These are phyloP conservation scores for Gossypioides kirkii DNA, from an alignment of 345 rosid genomes.

Conservation along the genomic window DNA sequence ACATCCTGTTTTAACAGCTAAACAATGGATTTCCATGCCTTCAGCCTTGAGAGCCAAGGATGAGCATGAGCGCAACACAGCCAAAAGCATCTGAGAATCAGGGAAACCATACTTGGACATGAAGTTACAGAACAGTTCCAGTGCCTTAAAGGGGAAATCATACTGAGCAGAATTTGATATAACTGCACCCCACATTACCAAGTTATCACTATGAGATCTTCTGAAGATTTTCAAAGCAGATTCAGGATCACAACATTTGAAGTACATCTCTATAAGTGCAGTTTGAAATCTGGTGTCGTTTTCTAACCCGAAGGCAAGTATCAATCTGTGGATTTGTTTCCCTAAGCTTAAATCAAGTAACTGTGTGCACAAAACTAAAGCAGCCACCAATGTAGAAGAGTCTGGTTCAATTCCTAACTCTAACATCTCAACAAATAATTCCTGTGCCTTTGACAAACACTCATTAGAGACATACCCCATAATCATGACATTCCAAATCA, in stretches of 20 bases:
- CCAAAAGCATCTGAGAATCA: conserved; percentile 34
- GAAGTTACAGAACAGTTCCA: conserved; percentile 29
- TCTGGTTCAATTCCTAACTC: conserved; percentile 29
- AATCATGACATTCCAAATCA: conserved; percentile 46
- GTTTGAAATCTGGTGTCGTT: conserved; percentile 33
- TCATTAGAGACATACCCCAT: conserved; percentile 32
- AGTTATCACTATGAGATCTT: conserved; percentile 22
- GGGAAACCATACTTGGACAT: conserved; percentile 28
- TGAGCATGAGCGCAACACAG: conserved; percentile 39
- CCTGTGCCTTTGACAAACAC: conserved; percentile 27
- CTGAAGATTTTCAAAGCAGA: conserved; percentile 32
- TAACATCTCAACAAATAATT: conserved; percentile 32
- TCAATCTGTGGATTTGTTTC: conserved; percentile 32
- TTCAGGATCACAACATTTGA: conserved; percentile 33
- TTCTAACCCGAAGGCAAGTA: conserved; percentile 26
- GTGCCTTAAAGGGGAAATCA: conserved; percentile 25
- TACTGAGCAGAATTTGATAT: conserved; percentile 29
- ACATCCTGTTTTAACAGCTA: conserved; percentile 28
- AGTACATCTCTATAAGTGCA: conserved; percentile 42
- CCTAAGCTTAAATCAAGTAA: conserved; percentile 23
- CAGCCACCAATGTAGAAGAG: conserved; percentile 35
- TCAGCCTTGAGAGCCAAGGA: conserved; percentile 27
- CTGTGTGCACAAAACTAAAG: conserved; percentile 32
- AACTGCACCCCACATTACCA: conserved; percentile 40
- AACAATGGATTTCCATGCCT: conserved; percentile 37